Conservation (phyloP, 2,329 filamentous ascomycete species). For the Tolypocladium nubicola region DNA sequence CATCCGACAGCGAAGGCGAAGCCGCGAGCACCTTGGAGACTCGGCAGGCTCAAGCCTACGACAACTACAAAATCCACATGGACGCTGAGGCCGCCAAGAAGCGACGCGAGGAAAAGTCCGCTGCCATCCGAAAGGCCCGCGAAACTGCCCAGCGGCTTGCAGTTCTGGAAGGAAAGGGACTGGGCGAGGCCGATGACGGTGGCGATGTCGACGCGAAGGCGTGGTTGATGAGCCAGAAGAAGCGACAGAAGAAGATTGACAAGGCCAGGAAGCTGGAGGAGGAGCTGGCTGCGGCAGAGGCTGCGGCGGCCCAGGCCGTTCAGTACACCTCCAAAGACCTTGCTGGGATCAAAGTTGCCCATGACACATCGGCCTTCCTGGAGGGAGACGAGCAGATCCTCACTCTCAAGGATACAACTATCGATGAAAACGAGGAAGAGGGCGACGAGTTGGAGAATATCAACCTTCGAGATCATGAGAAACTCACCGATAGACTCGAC, state of each 20-base stretch:
- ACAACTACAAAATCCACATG: slow-evolving; percentile 56
- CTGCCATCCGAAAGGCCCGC: slow-evolving; percentile 75
- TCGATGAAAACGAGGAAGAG: slow-evolving; percentile 73
- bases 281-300: slow-evolving; percentile 69
- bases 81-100: slow-evolving; percentile 69
- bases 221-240: slow-evolving; percentile 86
- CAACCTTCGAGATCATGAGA: slow-evolving; percentile 60
- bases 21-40: slow-evolving; percentile 75
- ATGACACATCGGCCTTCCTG: slow-evolving; percentile 72
- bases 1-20: slow-evolving; percentile 54
- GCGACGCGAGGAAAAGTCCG: slow-evolving; percentile 69
- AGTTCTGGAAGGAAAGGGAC: slow-evolving; percentile 68
- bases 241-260: slow-evolving; percentile 84
- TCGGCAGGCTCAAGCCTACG: slow-evolving; percentile 59
- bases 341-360: slow-evolving; percentile 82
- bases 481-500: slow-evolving; percentile 64
- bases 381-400: slow-evolving; percentile 81
- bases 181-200: slow-evolving; percentile 64
- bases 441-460: slow-evolving; percentile 84
- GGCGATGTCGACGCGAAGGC: slow-evolving; percentile 66
- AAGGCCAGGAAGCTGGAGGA: slow-evolving; percentile 62
- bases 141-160: slow-evolving; percentile 70
- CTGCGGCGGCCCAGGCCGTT: slow-evolving; percentile 47
- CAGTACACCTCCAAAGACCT: slow-evolving; percentile 80
- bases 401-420: slow-evolving; percentile 86